Conservation (phyloP, 257 asterid genomes). For the Nicotiana tomentosiformis region DNA sequence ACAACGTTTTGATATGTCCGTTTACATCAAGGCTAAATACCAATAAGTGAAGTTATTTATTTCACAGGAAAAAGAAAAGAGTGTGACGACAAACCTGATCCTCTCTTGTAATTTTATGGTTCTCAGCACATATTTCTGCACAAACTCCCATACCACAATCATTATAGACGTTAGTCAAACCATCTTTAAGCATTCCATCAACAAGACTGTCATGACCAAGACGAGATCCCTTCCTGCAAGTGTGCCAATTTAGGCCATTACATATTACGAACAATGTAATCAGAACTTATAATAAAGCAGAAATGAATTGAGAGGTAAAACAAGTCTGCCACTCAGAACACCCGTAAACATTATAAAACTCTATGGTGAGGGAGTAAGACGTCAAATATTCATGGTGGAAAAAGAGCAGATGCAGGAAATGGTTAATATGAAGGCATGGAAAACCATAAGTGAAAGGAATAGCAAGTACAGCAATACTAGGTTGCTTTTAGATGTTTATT, state of each 20-base stretch:
- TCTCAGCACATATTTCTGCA: slow-evolving; percentile 89
- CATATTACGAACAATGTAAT: not conserved
- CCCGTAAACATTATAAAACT: not conserved
- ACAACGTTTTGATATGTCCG: not conserved
- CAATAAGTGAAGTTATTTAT: not conserved
- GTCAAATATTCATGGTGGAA: not conserved
- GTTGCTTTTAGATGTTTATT: not conserved
- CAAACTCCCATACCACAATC: slow-evolving; percentile 96
- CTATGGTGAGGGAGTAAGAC: not conserved
- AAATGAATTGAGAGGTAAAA: not conserved
- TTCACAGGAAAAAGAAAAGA: not conserved
- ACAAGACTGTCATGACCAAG: slow-evolving; percentile 92
- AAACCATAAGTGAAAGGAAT: not conserved
- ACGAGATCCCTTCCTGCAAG: slow-evolving; percentile 86
- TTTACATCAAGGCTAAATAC: not conserved
- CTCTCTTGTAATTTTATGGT: slow-evolving; percentile 71
- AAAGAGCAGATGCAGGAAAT: not conserved
- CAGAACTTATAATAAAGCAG: no score
- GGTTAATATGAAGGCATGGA: not conserved
- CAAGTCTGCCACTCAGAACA: not conserved
- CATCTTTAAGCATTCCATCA: slow-evolving; percentile 98
- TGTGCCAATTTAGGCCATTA: slow-evolving; percentile 6
- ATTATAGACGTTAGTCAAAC: slow-evolving; percentile 88
- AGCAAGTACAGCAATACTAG: not conserved
- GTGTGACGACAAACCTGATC: slow-evolving; percentile 55